Conservation (phyloP, 2,329 filamentous ascomycete genomes). For the Penicillium sp. region DNA sequence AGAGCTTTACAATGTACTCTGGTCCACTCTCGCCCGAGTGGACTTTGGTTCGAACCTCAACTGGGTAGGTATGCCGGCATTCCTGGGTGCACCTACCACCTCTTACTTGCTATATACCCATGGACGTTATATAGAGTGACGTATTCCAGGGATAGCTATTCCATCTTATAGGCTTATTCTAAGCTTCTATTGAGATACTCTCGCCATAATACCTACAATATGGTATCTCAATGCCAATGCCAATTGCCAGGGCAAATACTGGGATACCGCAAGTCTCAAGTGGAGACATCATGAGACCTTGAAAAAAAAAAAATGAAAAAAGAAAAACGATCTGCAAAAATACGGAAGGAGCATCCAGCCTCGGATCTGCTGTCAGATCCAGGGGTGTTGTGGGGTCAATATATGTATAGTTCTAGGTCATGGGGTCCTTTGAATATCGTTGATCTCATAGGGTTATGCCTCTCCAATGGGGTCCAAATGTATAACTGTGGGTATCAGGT, state of each 20-base stretch:
- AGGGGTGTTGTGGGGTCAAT: conserved; percentile 3
- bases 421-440: background rate
- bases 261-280: conserved; percentile 8
- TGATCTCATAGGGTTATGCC: background rate
- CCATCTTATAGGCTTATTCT: background rate
- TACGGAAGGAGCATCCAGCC: conserved; percentile 5
- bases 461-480: background rate
- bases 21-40: conserved; percentile 14
- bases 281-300: conserved; percentile 29
- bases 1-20: background rate
- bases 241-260: background rate
- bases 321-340: conserved; percentile 18
- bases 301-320: conserved; percentile 29
- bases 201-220: too few species aligned
- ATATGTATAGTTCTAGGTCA: background rate
- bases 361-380: conserved; percentile 28
- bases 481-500: background rate
- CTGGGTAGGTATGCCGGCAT: conserved; percentile 12
- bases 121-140: background rate
- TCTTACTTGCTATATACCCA: conserved; percentile 5
- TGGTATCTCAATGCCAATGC: background rate
- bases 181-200: too few species aligned
- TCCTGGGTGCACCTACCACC: conserved; percentile 9
- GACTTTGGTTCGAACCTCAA: background rate
- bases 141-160: background rate